Conservation (phyloP, 2,329 filamentous ascomycete species). For the Mariannaea sp. region DNA sequence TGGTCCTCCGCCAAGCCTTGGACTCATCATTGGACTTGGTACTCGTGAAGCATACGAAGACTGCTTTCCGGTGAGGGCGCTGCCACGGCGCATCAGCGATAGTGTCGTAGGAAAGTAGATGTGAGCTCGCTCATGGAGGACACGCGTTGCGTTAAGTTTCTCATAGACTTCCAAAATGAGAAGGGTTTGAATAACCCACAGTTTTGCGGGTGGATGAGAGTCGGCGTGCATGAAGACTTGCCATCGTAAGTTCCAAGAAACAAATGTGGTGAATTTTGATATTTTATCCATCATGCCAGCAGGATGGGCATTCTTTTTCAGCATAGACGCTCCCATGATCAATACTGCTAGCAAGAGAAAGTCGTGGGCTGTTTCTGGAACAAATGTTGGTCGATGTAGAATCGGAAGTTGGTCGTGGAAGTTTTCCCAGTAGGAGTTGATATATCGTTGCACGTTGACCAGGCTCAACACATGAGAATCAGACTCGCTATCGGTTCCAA, state of each 20-base stretch:
- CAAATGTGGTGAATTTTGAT: slow-evolving; percentile 38
- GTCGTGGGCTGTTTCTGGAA: slow-evolving; percentile 37
- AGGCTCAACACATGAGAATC: slow-evolving; percentile 35
- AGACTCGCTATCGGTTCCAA: slow-evolving; percentile 35
- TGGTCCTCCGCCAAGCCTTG: slow-evolving; percentile 24
- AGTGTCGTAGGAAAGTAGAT: slow-evolving; percentile 39
- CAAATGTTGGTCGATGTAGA: slow-evolving; percentile 35
- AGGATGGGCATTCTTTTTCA: slow-evolving; percentile 29
- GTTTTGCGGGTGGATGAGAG: slow-evolving; percentile 36
- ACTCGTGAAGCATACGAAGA: slow-evolving; percentile 35
- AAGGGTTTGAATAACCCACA: slow-evolving; percentile 38
- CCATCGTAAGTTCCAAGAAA: slow-evolving; percentile 38
- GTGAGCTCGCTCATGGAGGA: slow-evolving; percentile 38
- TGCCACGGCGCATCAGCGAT: slow-evolving; percentile 37
- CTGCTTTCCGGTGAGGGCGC: slow-evolving; percentile 36
- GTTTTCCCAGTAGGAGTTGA: slow-evolving; percentile 38
- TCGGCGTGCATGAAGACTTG: slow-evolving; percentile 39
- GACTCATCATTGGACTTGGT: slow-evolving; percentile 32
- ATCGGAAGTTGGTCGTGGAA: slow-evolving; percentile 38
- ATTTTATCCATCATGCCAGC: slow-evolving; percentile 33
- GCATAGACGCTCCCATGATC: slow-evolving; percentile 38
- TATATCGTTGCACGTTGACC: slow-evolving; percentile 34
- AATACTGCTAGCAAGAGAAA: slow-evolving; percentile 35
- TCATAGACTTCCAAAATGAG: slow-evolving; percentile 37
- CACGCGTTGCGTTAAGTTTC: slow-evolving; percentile 36